phyloP scores from a whole-genome alignment of 495 filamentous ascomycete species.

The Penicillium bovifimosum region DNA sequence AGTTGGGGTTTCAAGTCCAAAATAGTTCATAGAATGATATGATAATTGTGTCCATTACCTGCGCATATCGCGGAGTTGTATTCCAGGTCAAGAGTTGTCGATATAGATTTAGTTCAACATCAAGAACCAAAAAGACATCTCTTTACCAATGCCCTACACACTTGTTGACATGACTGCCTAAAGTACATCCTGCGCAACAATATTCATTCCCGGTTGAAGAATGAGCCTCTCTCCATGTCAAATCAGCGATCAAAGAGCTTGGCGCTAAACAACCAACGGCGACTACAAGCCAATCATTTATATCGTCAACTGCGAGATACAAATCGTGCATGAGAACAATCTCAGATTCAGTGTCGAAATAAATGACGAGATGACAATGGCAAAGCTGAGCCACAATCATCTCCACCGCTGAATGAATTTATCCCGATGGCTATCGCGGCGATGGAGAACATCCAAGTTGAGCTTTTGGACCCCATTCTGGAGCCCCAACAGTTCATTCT shows the following conservation, averaged over 20 bases:
- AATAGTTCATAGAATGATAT: too few relatives aligned
- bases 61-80: too few relatives aligned
- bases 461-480: conserved; percentile 33
- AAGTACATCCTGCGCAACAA: neutral
- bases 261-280: conserved; percentile 2
- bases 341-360: neutral
- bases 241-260: neutral
- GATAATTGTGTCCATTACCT: too few relatives aligned
- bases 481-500: conserved; percentile 25
- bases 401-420: conserved; percentile 32
- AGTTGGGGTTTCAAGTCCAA: too few relatives aligned
- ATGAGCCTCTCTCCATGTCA: neutral
- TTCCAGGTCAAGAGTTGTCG: too few relatives aligned
- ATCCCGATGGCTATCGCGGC: conserved; percentile 28
- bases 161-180: neutral
- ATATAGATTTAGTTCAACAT: neutral
- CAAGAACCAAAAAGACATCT: neutral
- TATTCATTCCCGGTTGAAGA: neutral
- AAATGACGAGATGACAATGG: neutral
- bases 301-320: neutral
- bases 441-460: conserved; percentile 32
- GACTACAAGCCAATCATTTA: conserved; percentile 2
- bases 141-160: neutral
- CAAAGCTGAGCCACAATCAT: neutral
- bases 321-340: neutral